Percentiles rank a stretch among this genome's conserved stretches.
These are phyloP conservation scores for Melanopsichium pennsylvanicum DNA, from an alignment of 1,284 basidiomycete genomes.

Conservation along the genomic window DNA sequence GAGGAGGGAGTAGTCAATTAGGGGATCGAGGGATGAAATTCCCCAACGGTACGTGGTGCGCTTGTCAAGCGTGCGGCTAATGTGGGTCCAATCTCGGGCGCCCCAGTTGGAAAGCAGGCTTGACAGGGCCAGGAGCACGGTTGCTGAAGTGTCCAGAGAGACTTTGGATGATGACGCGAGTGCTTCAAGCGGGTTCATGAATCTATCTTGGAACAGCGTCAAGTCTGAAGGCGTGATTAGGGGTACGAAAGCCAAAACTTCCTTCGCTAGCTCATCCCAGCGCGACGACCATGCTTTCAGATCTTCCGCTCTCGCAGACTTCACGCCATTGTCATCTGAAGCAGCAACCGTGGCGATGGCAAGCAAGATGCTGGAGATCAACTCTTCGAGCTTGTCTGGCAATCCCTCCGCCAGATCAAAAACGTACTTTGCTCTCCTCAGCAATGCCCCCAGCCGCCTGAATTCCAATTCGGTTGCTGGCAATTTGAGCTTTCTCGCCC, in stretches of 20 bases:
- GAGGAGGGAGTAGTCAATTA: conserved; percentile 27
- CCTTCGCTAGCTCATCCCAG: conserved; percentile 28
- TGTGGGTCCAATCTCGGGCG: conserved; percentile 23
- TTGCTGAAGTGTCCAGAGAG: conserved; percentile 20
- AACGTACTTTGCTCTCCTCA: conserved; percentile 18
- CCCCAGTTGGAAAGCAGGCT: conserved; percentile 30
- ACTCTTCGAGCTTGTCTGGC: conserved; percentile 26
- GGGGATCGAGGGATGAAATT: conserved; percentile 26
- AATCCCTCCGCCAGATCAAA: conserved; percentile 37
- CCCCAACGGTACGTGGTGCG: conserved; percentile 35
- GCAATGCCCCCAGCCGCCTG: conserved; percentile 17
- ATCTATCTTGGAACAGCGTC: conserved; percentile 14
- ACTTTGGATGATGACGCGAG: conserved; percentile 26
- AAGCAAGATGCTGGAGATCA: conserved; percentile 16
- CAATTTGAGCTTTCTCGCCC: conserved; percentile 11
- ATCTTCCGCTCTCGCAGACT: conserved; percentile 1
- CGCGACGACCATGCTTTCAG: conserved; percentile 19
- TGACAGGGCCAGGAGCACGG: conserved; percentile 19
- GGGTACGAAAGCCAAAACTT: conserved; percentile 36
- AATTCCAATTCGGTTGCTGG: conserved; percentile 25
- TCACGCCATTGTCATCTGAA: too few relatives aligned
- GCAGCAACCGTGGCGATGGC: conserved; percentile 21
- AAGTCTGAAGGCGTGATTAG: conserved; percentile 25
- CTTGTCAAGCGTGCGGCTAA: conserved; percentile 22
- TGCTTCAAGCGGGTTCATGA: conserved; percentile 22